phyloP scores from a whole-genome alignment of 495 filamentous ascomycete species.

The Penicillium manginii region DNA sequence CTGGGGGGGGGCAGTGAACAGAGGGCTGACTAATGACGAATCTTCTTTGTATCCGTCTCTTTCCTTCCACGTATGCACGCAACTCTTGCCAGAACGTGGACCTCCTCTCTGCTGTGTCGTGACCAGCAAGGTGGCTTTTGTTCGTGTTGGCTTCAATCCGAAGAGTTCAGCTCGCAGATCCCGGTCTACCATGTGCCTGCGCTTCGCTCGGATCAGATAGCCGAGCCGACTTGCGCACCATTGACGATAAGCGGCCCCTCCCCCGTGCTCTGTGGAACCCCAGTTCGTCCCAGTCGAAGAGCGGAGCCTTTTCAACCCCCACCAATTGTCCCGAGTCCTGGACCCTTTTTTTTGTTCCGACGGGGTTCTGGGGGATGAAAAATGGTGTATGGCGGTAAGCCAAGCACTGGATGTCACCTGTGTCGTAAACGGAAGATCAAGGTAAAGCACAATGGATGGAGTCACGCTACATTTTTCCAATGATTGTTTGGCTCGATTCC shows the following conservation, averaged over 20 bases:
- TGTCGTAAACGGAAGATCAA: constrained; percentile 55
- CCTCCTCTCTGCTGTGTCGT: not conserved
- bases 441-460: constrained; percentile 32
- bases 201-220: constrained; percentile 18
- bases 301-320: constrained; percentile 8
- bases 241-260: constrained; percentile 13
- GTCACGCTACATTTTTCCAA: constrained; percentile 4
- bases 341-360: not conserved
- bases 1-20: not conserved
- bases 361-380: constrained; percentile 14
- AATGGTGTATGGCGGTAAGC: constrained; percentile 53
- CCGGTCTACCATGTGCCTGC: constrained; percentile 16
- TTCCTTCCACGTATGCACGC: not conserved
- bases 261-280: constrained; percentile 20
- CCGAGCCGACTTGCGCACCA: constrained; percentile 24
- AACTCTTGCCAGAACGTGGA: not conserved
- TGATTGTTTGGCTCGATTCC: constrained; percentile 7
- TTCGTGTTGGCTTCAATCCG: not conserved
- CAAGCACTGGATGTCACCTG: constrained; percentile 51
- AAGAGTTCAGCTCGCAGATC: not conserved
- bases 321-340: constrained; percentile 2
- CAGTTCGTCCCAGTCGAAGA: constrained; percentile 5
- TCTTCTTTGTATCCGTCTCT: not conserved
- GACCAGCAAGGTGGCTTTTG: not conserved
- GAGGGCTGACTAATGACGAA: constrained; percentile 1